A percentile compares a stretch with the other conserved stretches of the same genome.
These are phyloP conservation scores for Hibiscus trionum DNA, from an alignment of 345 rosid species.

Conservation along the genomic window DNA sequence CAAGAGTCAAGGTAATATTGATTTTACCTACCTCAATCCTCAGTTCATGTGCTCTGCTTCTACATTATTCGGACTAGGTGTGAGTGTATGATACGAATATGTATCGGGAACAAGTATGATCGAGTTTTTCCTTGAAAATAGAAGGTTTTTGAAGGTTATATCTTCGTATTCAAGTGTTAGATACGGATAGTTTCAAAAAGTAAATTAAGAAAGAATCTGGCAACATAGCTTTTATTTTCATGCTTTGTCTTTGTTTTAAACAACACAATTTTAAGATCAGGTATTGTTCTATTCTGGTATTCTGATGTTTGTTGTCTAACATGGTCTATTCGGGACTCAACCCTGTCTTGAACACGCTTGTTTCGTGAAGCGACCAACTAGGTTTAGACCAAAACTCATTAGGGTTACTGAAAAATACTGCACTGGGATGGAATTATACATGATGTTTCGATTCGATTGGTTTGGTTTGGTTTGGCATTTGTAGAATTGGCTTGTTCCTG, in stretches of 20 bases:
- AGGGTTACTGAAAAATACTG: not conserved
- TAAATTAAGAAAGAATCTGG: not conserved
- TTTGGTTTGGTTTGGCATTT: no score
- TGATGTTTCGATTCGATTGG: not conserved
- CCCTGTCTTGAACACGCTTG: not conserved
- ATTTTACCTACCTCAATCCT: not conserved
- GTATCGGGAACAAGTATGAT: not conserved
- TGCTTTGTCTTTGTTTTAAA: not conserved
- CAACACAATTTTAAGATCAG: not conserved
- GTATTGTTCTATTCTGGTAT: not conserved
- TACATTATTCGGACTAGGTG: not conserved
- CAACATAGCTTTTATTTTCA: not conserved
- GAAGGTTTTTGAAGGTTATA: not conserved
- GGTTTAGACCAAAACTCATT: not conserved
- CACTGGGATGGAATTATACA: not conserved
- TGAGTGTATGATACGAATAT: not conserved
- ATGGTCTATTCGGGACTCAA: not conserved
- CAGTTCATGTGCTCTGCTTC: not conserved
- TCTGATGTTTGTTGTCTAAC: not conserved
- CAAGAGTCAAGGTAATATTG: constrained; percentile 39
- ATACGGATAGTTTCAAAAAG: not conserved
- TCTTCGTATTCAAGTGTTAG: not conserved
- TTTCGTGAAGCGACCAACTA: not conserved
- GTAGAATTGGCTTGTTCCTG: not conserved
- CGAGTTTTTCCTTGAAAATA: not conserved